Percentiles rank a stretch among this genome's conserved stretches.
These are phyloP conservation scores for Coemansia sp. DNA, from an alignment of 192 early-diverging fungal genomes.

Conservation along the genomic window DNA sequence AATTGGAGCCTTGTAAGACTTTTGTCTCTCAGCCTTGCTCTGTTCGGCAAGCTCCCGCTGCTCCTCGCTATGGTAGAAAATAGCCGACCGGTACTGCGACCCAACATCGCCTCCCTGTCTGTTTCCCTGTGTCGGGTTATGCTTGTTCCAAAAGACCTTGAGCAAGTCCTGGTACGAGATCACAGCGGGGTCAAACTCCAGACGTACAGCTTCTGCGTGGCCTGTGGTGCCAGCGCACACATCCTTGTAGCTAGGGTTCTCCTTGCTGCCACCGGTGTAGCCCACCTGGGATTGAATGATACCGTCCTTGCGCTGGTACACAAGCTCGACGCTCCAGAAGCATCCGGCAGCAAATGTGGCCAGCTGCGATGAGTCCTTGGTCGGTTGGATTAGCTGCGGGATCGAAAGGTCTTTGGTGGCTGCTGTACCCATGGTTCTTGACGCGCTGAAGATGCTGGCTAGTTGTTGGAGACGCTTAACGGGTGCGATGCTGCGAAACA, in stretches of 20 bases:
- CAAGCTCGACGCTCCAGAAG: conserved; percentile 77
- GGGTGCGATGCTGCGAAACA: conserved; percentile 9
- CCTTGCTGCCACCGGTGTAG: conserved; percentile 60
- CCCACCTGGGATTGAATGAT: conserved; percentile 63
- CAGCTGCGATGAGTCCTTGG: conserved; percentile 27
- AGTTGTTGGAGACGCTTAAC: conserved; percentile 21
- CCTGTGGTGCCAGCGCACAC: conserved; percentile 65
- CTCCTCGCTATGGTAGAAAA: conserved; percentile 77
- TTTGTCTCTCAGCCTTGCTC: conserved; percentile 67
- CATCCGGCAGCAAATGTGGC: conserved; percentile 93
- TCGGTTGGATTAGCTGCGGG: conserved; percentile 24
- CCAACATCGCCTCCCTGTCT: conserved; percentile 83
- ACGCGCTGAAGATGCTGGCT: conserved; percentile 11
- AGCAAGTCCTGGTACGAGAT: conserved; percentile 75
- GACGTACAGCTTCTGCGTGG: conserved; percentile 82
- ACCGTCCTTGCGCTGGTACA: conserved; percentile 49
- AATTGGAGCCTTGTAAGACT: conserved; percentile 58
- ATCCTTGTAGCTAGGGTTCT: conserved; percentile 41
- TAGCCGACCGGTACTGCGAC: conserved; percentile 84
- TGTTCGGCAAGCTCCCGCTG: conserved; percentile 74
- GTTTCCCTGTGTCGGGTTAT: conserved; percentile 88
- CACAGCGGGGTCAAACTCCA: conserved; percentile 71
- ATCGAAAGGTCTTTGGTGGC: conserved; percentile 25
- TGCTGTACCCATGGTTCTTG: conserved; percentile 18
- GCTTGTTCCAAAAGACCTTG: conserved; percentile 79